phyloP scores from a whole-genome alignment of 2,329 filamentous ascomycete genomes.

The Hortaea sp. region DNA sequence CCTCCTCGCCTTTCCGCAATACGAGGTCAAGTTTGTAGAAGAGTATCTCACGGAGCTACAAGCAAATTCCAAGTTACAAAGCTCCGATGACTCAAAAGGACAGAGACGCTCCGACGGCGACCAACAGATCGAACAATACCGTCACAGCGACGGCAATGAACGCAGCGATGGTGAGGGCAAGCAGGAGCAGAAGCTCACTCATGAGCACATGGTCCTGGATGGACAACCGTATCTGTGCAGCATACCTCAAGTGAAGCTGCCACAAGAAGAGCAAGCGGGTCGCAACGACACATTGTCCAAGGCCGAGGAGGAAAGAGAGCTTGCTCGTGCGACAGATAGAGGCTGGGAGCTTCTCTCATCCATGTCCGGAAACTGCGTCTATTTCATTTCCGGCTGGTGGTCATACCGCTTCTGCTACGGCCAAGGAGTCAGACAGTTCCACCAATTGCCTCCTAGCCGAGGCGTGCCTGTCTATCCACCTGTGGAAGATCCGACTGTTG shows the following conservation, averaged over 20 bases:
- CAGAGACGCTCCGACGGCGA: not conserved
- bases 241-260: slow-evolving; percentile 59
- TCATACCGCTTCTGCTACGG: slow-evolving; percentile 93
- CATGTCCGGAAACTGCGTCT: slow-evolving; percentile 72
- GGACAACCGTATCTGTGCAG: slow-evolving; percentile 71
- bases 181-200: slow-evolving; percentile 28
- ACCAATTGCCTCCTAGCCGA: slow-evolving; percentile 63
- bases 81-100: slow-evolving; percentile 6
- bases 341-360: slow-evolving; percentile 72
- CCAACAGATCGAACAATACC: slow-evolving; percentile 13
- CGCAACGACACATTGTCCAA: slow-evolving; percentile 22
- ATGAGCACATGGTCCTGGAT: slow-evolving; percentile 66
- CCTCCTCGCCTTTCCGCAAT: slow-evolving; percentile 77
- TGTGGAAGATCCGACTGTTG: slow-evolving; percentile 62
- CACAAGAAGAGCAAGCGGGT: slow-evolving; percentile 17
- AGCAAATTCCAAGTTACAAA: slow-evolving; percentile 50
- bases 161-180: slow-evolving; percentile 4
- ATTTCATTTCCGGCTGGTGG: slow-evolving; percentile 85
- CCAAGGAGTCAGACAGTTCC: slow-evolving; percentile 78
- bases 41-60: slow-evolving; percentile 61
- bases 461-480: slow-evolving; percentile 61
- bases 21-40: slow-evolving; percentile 62
- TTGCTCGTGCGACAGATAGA: slow-evolving; percentile 62
- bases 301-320: slow-evolving; percentile 69
- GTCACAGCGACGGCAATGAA: slow-evolving; percentile 4